Evolutionary conservation across 805 yeast species (phyloP).

Genomic region (Metschnikowia orientalis): DNA sequence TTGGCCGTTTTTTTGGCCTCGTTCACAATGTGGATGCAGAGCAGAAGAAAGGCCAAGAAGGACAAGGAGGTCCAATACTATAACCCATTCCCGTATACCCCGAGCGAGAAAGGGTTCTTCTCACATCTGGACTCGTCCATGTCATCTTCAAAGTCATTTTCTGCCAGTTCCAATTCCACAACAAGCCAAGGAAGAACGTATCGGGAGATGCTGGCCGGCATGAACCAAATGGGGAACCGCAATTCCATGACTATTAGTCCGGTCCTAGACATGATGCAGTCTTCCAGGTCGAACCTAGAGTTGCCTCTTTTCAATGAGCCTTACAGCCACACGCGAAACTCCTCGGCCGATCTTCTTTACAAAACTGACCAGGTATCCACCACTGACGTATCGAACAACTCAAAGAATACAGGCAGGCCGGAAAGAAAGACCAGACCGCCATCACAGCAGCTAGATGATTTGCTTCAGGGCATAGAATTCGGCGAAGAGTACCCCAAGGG

Average conservation of each 20-base stretch:
- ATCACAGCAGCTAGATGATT: slow-evolving; percentile 44
- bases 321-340: background rate
- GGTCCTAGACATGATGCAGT: slow-evolving; percentile 35
- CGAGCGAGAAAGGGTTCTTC: slow-evolving; percentile 1
- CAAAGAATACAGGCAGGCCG: background rate
- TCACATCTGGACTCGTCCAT: slow-evolving; percentile 16
- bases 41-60: slow-evolving; percentile 22
- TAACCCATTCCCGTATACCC: slow-evolving; percentile 13
- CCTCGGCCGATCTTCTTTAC: slow-evolving; percentile 1
- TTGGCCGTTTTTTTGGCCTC: slow-evolving; percentile 19
- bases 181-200: slow-evolving; percentile 19
- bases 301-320: slow-evolving; percentile 13
- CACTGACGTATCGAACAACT: slow-evolving; percentile 7
- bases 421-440: slow-evolving; percentile 40
- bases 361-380: background rate
- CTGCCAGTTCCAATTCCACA: background rate
- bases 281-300: slow-evolving; percentile 12
- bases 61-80: slow-evolving; percentile 31
- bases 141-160: slow-evolving; percentile 16
- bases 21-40: slow-evolving; percentile 16
- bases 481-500: slow-evolving; percentile 7
- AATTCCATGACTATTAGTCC: slow-evolving; percentile 52
- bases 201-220: slow-evolving; percentile 20
- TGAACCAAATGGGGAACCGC: slow-evolving; percentile 21
- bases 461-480: slow-evolving; percentile 28